Conservation (phyloP, 129 eudicot species). For the Tanacetum coccineum region DNA sequence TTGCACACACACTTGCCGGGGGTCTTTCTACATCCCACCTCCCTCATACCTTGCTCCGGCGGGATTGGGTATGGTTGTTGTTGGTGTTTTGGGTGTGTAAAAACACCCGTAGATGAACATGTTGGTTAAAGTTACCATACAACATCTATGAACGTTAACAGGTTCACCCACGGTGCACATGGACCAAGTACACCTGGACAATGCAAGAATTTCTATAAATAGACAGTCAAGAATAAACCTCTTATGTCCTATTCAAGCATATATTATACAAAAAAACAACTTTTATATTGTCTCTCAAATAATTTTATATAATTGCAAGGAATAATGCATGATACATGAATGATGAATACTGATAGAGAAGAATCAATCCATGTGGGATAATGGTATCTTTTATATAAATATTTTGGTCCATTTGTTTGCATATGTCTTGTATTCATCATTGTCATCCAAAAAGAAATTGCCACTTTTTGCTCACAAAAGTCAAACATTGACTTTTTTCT, state of each 20-base stretch:
- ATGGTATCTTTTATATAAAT: slow-evolving; percentile 29
- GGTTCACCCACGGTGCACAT: slow-evolving; percentile 3
- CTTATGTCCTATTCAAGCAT: slow-evolving; percentile 18
- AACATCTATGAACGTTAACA: not conserved
- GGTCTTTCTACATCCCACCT: too few relatives aligned
- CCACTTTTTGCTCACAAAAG: slow-evolving; percentile 18
- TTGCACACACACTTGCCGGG: too few relatives aligned
- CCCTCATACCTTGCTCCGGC: too few relatives aligned
- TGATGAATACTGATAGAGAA: slow-evolving; percentile 34
- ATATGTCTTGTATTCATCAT: slow-evolving; percentile 27
- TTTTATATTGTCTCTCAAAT: not conserved
- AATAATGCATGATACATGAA: slow-evolving; percentile 34
- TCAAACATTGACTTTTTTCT: not conserved
- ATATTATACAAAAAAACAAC: not conserved
- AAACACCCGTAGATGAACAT: not conserved
- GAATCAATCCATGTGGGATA: slow-evolving; percentile 42
- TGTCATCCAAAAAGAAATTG: not conserved
- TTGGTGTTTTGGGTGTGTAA: too few relatives aligned
- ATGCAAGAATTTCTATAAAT: slow-evolving; percentile 22
- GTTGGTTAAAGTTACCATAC: not conserved
- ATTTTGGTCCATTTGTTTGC: slow-evolving; percentile 33
- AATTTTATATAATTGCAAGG: slow-evolving; percentile 3
- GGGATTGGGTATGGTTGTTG: too few relatives aligned
- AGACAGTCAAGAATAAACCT: slow-evolving; percentile 24
- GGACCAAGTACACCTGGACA: slow-evolving; percentile 9